Conservation (phyloP, 768 basidiomycete genomes). For the Roridomyces roridus region DNA sequence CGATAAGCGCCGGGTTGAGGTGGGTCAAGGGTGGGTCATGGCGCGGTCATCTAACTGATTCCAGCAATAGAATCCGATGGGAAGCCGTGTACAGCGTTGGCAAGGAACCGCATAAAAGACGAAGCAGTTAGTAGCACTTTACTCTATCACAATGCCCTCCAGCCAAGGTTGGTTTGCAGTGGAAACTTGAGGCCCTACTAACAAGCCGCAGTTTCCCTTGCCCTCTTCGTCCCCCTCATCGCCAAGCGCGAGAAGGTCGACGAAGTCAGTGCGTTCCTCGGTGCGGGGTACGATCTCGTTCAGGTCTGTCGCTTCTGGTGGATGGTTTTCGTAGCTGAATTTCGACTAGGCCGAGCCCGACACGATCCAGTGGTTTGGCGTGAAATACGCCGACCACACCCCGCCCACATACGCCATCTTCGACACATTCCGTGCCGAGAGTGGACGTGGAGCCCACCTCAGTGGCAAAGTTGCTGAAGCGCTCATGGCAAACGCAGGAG, state of each 20-base stretch:
- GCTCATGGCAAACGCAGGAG: slow-evolving; percentile 36
- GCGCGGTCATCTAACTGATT: no score
- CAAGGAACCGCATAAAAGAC: no score
- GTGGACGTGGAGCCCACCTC: slow-evolving; percentile 41
- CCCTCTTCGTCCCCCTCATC: slow-evolving; percentile 18
- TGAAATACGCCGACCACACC: slow-evolving; percentile 33
- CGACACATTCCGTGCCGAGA: slow-evolving; percentile 44
- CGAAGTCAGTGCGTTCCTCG: slow-evolving; percentile 9
- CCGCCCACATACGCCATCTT: slow-evolving; percentile 41
- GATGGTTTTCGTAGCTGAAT: neutral
- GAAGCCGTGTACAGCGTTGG: no score
- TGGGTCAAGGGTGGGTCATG: no score
- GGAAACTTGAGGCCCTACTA: neutral
- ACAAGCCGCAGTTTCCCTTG: slow-evolving; percentile 15
- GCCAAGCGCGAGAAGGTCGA: slow-evolving; percentile 11
- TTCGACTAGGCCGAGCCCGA: slow-evolving; percentile 38
- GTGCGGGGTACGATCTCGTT: slow-evolving; percentile 14
- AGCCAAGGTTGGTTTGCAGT: no score
- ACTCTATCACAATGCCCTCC: no score
- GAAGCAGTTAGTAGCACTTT: no score
- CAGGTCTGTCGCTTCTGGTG: neutral
- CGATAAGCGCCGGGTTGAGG: no score
- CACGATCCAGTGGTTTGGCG: slow-evolving; percentile 46
- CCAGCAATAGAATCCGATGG: no score
- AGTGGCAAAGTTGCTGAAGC: slow-evolving; percentile 41